Evolutionary conservation across 441 rosid genomes (phyloP), one percentile per base, ranked within the genome.

Genomic region (Melastoma candidum): DNA sequence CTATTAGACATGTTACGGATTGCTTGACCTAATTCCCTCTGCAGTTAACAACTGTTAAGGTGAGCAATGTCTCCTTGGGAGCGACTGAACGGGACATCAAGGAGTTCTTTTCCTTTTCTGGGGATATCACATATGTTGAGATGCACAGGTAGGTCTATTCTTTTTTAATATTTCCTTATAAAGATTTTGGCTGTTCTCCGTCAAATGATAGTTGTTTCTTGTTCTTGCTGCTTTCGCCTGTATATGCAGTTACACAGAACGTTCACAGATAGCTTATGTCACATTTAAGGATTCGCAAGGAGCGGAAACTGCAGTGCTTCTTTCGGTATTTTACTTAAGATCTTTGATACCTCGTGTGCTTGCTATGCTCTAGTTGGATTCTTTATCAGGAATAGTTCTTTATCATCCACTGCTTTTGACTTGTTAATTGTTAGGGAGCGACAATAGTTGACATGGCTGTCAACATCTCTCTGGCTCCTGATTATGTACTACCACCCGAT

Each of bases 71-170:
- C 54, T 78, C 90, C 12, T 53, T 70, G 17, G 61, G 77, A 59
- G 87, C 87, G 53, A 59, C 79, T 7, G 77, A 78, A 61, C 70
- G 60, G 49, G 84, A 80, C 53, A 57, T 83, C 46, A 74, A 70
- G 64, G 87, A 83, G 61, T 83, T 83, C 64, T 83, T 83, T 67
- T 83, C 90, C 22, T 83, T 83, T 58, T 80, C 87, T 48, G 90
- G 90, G 51, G 87, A 83, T 49, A 78, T 83, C 49, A 75, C 69
- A 71, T 56, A 51, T 57, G 68, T 83, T 12, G 79, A 78, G 56
- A 63, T 80, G 68, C 75, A 58, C 50, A 68, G 81, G 90, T 80
- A 17, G 22, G 22, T 17, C 22, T 17, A 17, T 17, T 17, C 22
- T 17, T 17, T 17, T 17, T 17, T 17, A 17, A 17, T 17, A 0